These are phyloP conservation scores for Aspergillus awamori DNA, from an alignment of 2,329 filamentous ascomycete genomes.

Conservation along the genomic window DNA sequence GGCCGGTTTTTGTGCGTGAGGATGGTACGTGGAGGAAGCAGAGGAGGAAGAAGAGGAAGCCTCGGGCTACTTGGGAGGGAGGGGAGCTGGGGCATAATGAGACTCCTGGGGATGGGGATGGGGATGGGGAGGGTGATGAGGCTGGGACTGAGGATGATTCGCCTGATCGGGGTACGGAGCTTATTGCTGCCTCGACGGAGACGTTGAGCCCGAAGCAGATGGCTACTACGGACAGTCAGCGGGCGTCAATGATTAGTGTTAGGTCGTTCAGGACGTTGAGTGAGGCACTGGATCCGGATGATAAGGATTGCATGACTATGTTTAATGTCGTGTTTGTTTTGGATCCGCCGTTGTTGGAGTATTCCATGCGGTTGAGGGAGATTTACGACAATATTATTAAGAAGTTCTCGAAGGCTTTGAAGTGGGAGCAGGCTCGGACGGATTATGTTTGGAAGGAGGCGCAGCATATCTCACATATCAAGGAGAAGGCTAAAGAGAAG, in stretches of 20 bases:
- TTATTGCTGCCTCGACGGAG: slow-evolving; percentile 33
- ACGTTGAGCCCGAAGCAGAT: slow-evolving; percentile 27
- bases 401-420: slow-evolving; percentile 88
- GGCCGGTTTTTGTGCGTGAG: slow-evolving; percentile 78
- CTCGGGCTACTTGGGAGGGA: slow-evolving; percentile 34
- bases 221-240: slow-evolving; percentile 29
- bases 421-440: slow-evolving; percentile 85
- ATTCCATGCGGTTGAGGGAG: slow-evolving; percentile 70
- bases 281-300: slow-evolving; percentile 34
- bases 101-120: slow-evolving; percentile 35
- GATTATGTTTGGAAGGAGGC: slow-evolving; percentile 93
- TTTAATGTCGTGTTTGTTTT: slow-evolving; percentile 96
- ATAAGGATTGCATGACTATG: slow-evolving; percentile 79
- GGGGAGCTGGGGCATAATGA: slow-evolving; percentile 41
- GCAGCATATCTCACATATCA: slow-evolving; percentile 76
- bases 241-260: slow-evolving; percentile 25
- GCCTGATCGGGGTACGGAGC: slow-evolving; percentile 39
- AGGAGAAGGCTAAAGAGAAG: slow-evolving; percentile 75
- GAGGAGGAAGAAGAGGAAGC: slow-evolving; percentile 52
- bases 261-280: slow-evolving; percentile 26
- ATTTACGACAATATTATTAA: slow-evolving; percentile 89
- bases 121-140: slow-evolving; percentile 19
- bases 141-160: slow-evolving; percentile 35
- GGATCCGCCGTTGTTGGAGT: slow-evolving; percentile 76
- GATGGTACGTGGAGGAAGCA: slow-evolving; percentile 76